Conservation (phyloP, 306 rosid species). For the Geum urbanum region DNA sequence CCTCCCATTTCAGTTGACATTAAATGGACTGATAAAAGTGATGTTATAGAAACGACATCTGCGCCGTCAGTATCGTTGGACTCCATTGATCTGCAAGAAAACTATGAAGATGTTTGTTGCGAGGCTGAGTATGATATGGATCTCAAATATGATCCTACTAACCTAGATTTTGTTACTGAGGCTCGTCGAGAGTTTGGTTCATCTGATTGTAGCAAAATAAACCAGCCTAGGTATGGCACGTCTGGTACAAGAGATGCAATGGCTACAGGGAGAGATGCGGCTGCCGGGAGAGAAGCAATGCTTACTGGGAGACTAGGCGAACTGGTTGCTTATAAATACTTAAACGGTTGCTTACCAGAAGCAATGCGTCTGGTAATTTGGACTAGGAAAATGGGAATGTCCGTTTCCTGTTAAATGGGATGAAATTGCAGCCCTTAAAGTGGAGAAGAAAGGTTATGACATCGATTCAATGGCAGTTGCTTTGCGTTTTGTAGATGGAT, state of each 20-base stretch:
- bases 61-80: slow-evolving; percentile 36
- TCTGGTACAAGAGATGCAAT: slow-evolving; percentile 43
- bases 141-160: slow-evolving; percentile 24
- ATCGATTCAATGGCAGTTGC: no score
- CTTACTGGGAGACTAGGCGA: slow-evolving; percentile 73
- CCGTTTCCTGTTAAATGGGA: no score
- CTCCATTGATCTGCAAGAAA: slow-evolving; percentile 32
- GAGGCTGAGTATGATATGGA: slow-evolving; percentile 18
- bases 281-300: slow-evolving; percentile 42
- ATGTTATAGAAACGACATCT: slow-evolving; percentile 30
- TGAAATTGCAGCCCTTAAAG: no score
- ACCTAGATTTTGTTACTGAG: slow-evolving; percentile 26
- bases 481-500: no score
- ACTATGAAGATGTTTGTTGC: slow-evolving; percentile 23
- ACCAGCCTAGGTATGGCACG: slow-evolving; percentile 47
- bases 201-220: slow-evolving; percentile 32
- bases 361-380: no score
- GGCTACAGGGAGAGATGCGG: slow-evolving; percentile 58
- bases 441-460: no score
- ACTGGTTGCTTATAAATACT: slow-evolving; percentile 59
- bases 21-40: slow-evolving; percentile 40
- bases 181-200: slow-evolving; percentile 15
- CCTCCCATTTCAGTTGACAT: slow-evolving; percentile 39
- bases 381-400: no score
- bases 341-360: no score